Evolutionary conservation across 495 filamentous ascomycete genomes (phyloP).

Genomic region (Tuber microsphaerosporum): DNA sequence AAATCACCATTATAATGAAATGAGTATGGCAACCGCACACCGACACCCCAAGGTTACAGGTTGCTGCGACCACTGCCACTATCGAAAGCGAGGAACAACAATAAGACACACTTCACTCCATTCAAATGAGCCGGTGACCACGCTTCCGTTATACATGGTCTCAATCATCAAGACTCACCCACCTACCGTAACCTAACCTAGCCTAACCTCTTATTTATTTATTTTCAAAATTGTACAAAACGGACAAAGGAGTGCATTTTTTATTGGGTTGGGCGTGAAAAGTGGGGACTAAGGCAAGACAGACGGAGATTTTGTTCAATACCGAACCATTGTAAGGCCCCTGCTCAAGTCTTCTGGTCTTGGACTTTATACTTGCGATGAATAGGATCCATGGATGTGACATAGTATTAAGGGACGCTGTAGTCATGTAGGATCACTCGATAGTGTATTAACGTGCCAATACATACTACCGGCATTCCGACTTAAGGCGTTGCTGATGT

Average conservation of each 20-base stretch:
- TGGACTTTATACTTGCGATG: background rate
- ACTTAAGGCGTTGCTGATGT: background rate
- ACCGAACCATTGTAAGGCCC: background rate
- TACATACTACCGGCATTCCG: background rate
- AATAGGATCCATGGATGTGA: background rate
- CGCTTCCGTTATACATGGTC: background rate
- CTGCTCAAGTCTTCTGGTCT: background rate
- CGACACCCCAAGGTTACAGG: background rate
- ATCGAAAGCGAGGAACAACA: background rate
- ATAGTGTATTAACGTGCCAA: background rate
- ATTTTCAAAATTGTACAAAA: background rate
- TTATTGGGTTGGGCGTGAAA: background rate
- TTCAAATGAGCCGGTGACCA: background rate
- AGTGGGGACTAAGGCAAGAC: background rate
- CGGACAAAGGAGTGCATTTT: constrained; percentile 1
- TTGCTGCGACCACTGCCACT: background rate
- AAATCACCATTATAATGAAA: background rate
- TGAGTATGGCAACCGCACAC: background rate
- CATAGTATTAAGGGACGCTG: background rate
- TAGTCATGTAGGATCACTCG: background rate
- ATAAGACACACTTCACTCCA: background rate
- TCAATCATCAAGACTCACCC: background rate
- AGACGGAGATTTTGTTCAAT: background rate
- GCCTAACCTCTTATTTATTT: no score
- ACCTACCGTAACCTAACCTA: background rate